Percentiles rank a stretch among this genome's conserved stretches.
phyloP scores from a whole-genome alignment of 352 stramenopile genomes.

The Phytophthora hybrid region DNA sequence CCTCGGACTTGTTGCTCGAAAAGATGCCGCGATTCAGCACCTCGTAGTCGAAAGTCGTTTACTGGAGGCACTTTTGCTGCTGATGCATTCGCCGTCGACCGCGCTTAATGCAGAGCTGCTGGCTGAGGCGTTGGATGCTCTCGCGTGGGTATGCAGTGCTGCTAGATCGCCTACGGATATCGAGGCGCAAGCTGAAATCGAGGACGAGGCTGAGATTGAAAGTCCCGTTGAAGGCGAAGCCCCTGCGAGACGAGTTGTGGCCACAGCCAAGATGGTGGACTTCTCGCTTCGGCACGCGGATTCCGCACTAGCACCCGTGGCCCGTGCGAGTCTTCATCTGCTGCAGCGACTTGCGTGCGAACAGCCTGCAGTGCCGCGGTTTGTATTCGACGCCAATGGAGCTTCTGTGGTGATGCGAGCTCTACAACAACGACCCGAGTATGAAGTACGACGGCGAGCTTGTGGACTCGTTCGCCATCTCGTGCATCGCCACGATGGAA shows the following conservation, averaged over 20 bases:
- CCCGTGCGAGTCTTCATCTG: constrained; percentile 58
- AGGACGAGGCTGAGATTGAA: constrained; percentile 27
- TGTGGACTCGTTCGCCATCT: constrained; percentile 64
- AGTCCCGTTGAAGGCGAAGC: constrained; percentile 29
- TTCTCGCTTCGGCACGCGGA: constrained; percentile 55
- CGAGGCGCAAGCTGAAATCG: constrained; percentile 35
- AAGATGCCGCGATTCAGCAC: constrained; percentile 55
- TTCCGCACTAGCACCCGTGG: constrained; percentile 40
- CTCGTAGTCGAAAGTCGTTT: constrained; percentile 64
- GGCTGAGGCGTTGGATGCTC: constrained; percentile 52
- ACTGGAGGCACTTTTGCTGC: constrained; percentile 52
- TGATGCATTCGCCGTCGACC: constrained; percentile 59
- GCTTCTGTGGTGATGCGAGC: constrained; percentile 57
- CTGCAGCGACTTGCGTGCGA: constrained; percentile 59
- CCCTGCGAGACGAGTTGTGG: constrained; percentile 49
- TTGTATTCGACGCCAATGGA: constrained; percentile 48
- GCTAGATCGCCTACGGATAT: constrained; percentile 23
- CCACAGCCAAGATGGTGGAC: constrained; percentile 60
- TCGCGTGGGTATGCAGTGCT: constrained; percentile 64
- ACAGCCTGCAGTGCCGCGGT: constrained; percentile 43
- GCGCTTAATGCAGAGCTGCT: constrained; percentile 49
- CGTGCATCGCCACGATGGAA: constrained; percentile 54
- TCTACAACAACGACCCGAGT: constrained; percentile 38
- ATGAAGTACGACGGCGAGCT: constrained; percentile 38
- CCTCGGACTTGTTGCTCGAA: constrained; percentile 51